Evolutionary conservation across 2,329 filamentous ascomycete genomes (phyloP), one percentile per base, ranked within the genome.

Genomic region (Huntiella bhutanensis): DNA sequence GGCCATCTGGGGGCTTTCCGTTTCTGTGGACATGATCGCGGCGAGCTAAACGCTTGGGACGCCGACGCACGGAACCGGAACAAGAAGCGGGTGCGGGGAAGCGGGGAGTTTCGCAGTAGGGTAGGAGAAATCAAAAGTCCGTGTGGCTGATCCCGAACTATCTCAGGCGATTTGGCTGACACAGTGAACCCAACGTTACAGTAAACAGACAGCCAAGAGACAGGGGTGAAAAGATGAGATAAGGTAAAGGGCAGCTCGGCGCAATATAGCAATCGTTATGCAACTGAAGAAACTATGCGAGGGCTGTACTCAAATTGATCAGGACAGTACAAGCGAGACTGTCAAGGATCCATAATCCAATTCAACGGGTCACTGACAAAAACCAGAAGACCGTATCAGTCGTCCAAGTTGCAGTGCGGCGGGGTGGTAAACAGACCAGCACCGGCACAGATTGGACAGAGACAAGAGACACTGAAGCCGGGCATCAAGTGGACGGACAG

Each of bases 341-440:
- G 48, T 41, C 33, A 45, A 47, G 41, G 46, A 49, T 49, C 48
- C 48, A 49, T 49, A 49, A 49, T 49, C 48, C 36, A 47, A 13
- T 28, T 10, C 22, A 10, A 28, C 6, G 8, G 22, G 22, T 28
- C 22, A 28, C 22, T 28, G 22, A 28, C 22, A 28, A 28, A 28
- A 28, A 28, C 22, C 22, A 28, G 22, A 28, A 28, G 22, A 28
- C 22, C 22, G 22, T 28, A 28, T 28, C 8, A 28, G 22, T 28
- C 22, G 22, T 28, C 22, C 22, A 28, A 28, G 22, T 28, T 28
- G 45, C 40, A 34, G 41, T 16, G 39, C 44, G 41, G 41, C 41
- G 37, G 44, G 32, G 28, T 41, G 34, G 43, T 32, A 41, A 36
- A 36, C 47, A 41, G 44, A 36, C 48, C 48, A 41, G 44, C 38